Evolutionary conservation across 176 grass and related monocot species (phyloP), one percentile per base, ranked within the genome.

Genomic region (Aegilops sharonensis): DNA sequence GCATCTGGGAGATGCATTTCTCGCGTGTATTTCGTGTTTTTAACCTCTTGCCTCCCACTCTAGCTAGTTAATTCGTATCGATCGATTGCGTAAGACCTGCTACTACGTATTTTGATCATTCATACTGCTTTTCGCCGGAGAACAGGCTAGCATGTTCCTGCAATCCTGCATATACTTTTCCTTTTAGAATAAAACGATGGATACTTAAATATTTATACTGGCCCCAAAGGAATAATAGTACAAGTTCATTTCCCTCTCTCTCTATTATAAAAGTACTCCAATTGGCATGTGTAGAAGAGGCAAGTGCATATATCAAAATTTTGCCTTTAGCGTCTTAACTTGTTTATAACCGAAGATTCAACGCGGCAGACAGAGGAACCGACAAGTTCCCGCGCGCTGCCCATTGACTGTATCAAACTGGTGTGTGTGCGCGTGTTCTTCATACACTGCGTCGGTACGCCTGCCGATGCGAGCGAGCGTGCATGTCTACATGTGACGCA

Each of bases 361-460:
- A 84, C 74, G 66, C 32, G 23, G 8, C 9, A 34, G 18, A 64
- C 62, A 83, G 17, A 70, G 62, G 18, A 86, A 27, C 29, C 25
- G 39, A 78, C 68, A 83, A 69, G 9, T 7, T 54, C 65, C 73
- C 2, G 11, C 11, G 43, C 43, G 42, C 42, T 45, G 42, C 42
- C 72, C 77, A 24, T 25, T 87, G 79, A 57, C 39, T 36, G 13
- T 47, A 67, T 83, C 79, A 78, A 57, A 73, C 66, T 65, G 78
- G 6, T 21, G 35, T 29, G 36, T 13, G 75, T 9, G 45, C 4
- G 45, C 5, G 32, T 12, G 11, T 47, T 47, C 71, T 47, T 3
- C n/a, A 4, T 4, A 9, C 11, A 27, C 39, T 4, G 47, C 47
- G 47, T 50, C 47, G 15, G 47, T 50, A 9, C 70, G 70, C 1